phyloP scores from a whole-genome alignment of 2,329 filamentous ascomycete species.

The Grosmannia serpens region DNA sequence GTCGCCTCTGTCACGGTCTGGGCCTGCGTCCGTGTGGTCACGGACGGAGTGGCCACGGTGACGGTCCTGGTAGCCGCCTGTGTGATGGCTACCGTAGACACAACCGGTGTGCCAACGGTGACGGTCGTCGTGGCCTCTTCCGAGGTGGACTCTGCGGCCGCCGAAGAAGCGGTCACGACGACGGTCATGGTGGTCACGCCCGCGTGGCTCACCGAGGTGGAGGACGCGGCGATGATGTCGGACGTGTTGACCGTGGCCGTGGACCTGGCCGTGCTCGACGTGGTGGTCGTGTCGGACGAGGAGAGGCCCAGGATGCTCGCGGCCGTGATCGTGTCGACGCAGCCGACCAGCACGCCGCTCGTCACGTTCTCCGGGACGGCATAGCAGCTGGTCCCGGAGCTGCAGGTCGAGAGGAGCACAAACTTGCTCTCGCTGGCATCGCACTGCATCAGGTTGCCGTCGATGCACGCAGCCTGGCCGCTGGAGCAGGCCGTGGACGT shows the following conservation, averaged over 20 bases:
- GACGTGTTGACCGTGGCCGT: not conserved
- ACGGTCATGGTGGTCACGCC: not conserved
- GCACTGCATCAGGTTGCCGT: slow-evolving; percentile 37
- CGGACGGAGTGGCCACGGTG: not conserved
- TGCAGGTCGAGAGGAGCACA: slow-evolving; percentile 25
- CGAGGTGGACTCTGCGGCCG: not conserved
- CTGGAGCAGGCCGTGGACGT: slow-evolving; percentile 32
- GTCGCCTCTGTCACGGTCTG: not conserved
- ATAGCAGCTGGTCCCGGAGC: slow-evolving; percentile 29
- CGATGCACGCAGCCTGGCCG: slow-evolving; percentile 41
- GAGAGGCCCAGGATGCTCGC: slow-evolving; percentile 27
- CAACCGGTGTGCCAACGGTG: not conserved
- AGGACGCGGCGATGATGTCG: not conserved
- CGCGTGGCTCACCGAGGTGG: not conserved
- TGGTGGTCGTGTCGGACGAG: not conserved
- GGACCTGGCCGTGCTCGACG: not conserved
- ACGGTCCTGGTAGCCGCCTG: not conserved
- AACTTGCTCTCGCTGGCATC: slow-evolving; percentile 25
- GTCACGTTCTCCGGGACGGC: slow-evolving; percentile 41
- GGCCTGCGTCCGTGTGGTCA: not conserved
- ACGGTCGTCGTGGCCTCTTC: not conserved
- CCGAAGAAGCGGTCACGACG: not conserved
- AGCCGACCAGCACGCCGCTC: slow-evolving; percentile 36
- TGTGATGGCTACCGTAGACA: not conserved
- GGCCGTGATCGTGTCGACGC: slow-evolving; percentile 29